Evolutionary conservation across 2,329 filamentous ascomycete genomes (phyloP).

Genomic region (Aureobasidium uvarum): DNA sequence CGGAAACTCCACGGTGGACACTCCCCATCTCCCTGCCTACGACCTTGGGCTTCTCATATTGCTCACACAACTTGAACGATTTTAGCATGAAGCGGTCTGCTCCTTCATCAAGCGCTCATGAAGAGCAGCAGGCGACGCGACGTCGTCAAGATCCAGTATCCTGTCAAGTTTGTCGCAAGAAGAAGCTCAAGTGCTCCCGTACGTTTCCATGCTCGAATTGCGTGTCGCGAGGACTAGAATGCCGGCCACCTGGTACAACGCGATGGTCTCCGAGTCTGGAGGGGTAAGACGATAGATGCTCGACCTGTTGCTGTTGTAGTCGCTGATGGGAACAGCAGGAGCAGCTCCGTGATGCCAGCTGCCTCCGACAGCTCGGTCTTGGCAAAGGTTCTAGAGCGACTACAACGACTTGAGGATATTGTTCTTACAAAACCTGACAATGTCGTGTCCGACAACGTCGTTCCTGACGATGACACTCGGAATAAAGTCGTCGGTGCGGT

Average conservation of each 20-base stretch:
- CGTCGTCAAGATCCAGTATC: slow-evolving; percentile 35
- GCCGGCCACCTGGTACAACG: slow-evolving; percentile 24
- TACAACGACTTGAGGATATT: slow-evolving; percentile 16
- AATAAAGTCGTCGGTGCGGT: background rate
- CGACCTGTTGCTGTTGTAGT: background rate
- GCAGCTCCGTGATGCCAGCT: background rate
- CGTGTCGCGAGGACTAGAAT: slow-evolving; percentile 29
- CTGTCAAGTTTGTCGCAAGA: slow-evolving; percentile 32
- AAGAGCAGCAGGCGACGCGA: slow-evolving; percentile 18
- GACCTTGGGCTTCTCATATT: no score
- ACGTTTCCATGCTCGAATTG: slow-evolving; percentile 34
- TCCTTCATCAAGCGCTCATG: background rate
- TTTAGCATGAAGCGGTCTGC: background rate
- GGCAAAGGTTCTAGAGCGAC: slow-evolving; percentile 10
- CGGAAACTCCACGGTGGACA: no score
- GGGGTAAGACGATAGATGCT: background rate
- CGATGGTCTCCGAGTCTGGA: background rate
- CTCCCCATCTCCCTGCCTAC: no score
- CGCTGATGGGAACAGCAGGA: background rate
- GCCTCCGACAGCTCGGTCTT: slow-evolving; percentile 10
- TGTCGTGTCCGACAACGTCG: no score
- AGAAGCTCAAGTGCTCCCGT: slow-evolving; percentile 32
- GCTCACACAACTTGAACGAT: rapidly evolving
- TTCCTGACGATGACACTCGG: background rate
- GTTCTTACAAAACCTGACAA: slow-evolving; percentile 14